Base-by-base conservation (phyloP, 2,329 filamentous ascomycete genomes). In the Talaromyces atroroseus region DNA sequence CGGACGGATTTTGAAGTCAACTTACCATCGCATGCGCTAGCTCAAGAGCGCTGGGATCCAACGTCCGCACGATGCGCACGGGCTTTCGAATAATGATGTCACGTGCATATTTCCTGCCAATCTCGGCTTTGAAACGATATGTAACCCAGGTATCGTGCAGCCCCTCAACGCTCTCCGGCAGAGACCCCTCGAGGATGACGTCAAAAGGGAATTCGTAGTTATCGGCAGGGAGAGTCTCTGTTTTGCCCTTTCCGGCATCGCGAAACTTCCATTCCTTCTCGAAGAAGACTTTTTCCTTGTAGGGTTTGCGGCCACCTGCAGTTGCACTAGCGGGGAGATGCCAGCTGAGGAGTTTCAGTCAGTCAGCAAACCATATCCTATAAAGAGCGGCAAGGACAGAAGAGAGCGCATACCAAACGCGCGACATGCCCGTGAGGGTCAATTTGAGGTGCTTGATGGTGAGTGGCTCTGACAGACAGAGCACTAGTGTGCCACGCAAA, bases 131-230 rank as follows among this genome's bases (percentile, higher is more conserved):
- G 66, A 99, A 80, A 62, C 88, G 86, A 74, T 97, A 99, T 49
- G 90, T 88, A 59, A 97, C 86, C 74, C 88, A 92, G 16, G 89
- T 92, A 64, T 95, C 89, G 56, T 83, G 81, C 56, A 97, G 78
- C 3, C 94, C 94, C 74, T 97, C 94, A 42, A 99, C 83, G 67
- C 90, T 96, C 79, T 97, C 94, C 18, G 90, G 82, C 68, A 82
- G 66, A 12, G 71, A 69, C 4, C 89, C 89, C 16, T 87, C 82
- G n/a, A 92, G 76, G 57, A 88, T 78, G 57, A 86, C 77, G 63
- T 90, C 85, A 69, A 94, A 92, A 0, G 88, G 88, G 75, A 88
- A 92, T 71, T 92, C 88, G 72, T 94, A 90, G 72, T 92, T 92
- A 60, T 88, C 88, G 24, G 87, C 82, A 4, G 81, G 78, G 24